Conservation (phyloP, 495 filamentous ascomycete species). For the Penicillium flavigenum region DNA sequence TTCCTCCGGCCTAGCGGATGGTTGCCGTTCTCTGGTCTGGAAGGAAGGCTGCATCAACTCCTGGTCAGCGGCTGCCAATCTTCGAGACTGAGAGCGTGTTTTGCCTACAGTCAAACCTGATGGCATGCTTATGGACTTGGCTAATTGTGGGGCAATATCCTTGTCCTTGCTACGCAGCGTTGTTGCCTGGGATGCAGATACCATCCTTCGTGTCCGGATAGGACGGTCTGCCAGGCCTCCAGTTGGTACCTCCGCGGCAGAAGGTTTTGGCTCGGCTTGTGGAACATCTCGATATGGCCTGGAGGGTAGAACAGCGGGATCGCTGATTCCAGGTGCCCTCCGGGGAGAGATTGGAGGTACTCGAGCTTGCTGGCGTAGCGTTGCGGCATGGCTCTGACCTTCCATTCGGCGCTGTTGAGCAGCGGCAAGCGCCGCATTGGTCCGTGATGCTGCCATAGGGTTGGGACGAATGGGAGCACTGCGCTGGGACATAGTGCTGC, state of each 20-base stretch:
- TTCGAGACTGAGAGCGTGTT: constrained; percentile 48
- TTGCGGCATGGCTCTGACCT: constrained; percentile 48
- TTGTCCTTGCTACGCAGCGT: constrained; percentile 35
- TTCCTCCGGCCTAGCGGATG: constrained; percentile 26
- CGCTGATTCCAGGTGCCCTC: constrained; percentile 34
- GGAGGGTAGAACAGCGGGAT: constrained; percentile 20
- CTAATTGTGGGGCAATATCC: constrained; percentile 26
- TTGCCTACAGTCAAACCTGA: constrained; percentile 44
- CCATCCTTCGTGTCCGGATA: constrained; percentile 41
- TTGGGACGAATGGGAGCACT: constrained; percentile 31
- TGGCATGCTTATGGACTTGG: constrained; percentile 35
- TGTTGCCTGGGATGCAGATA: constrained; percentile 38
- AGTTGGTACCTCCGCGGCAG: constrained; percentile 11
- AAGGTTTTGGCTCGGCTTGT: constrained; percentile 17
- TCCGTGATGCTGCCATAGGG: constrained; percentile 33
- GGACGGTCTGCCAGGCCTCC: constrained; percentile 47
- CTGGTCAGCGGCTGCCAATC: constrained; percentile 38
- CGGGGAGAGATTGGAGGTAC: constrained; percentile 32
- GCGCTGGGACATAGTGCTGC: constrained; percentile 35
- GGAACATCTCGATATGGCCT: constrained; percentile 23
- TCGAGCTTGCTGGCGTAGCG: constrained; percentile 46
- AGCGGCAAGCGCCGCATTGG: constrained; percentile 43
- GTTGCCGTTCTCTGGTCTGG: constrained; percentile 26
- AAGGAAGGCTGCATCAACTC: constrained; percentile 14
- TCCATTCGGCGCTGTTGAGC: constrained; percentile 45